Evolutionary conservation across 2,329 filamentous ascomycete genomes (phyloP).

Genomic region (Nannizzia gypsea): DNA sequence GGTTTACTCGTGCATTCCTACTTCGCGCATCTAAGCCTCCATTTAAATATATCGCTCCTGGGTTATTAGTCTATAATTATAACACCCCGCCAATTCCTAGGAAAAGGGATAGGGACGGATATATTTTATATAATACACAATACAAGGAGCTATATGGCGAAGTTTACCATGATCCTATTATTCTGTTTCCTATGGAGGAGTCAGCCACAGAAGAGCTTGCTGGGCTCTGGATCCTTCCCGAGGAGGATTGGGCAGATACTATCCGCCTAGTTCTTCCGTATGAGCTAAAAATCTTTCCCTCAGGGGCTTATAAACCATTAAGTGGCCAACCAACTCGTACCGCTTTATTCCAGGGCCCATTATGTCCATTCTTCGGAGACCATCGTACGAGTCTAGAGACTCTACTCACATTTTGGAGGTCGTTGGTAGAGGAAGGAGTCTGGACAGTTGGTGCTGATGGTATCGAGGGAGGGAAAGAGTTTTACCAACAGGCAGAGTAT

Average conservation of each 20-base stretch:
- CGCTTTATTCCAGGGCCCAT: not conserved
- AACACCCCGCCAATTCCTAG: not conserved
- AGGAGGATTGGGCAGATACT: not conserved
- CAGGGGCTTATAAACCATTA: no score
- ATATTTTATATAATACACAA: not conserved
- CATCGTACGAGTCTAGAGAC: not conserved
- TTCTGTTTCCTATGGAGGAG: not conserved
- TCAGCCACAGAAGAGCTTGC: not conserved
- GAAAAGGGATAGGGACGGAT: not conserved
- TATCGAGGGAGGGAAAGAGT: not conserved
- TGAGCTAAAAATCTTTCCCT: not conserved
- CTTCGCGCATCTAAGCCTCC: not conserved
- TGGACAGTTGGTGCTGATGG: not conserved
- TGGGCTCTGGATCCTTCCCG: not conserved
- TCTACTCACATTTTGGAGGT: not conserved
- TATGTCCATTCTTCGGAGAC: not conserved
- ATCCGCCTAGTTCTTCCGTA: not conserved
- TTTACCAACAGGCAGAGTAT: not conserved
- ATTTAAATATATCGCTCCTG: constrained; percentile 4
- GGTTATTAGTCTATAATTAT: not conserved
- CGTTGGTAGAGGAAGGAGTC: not conserved
- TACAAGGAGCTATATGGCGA: not conserved
- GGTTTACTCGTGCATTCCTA: constrained; percentile 4
- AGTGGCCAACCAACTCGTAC: no score
- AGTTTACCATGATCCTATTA: not conserved